These are phyloP conservation scores for Narthecium ossifragum DNA, from an alignment of 106 monocot genomes.

Conservation along the genomic window DNA sequence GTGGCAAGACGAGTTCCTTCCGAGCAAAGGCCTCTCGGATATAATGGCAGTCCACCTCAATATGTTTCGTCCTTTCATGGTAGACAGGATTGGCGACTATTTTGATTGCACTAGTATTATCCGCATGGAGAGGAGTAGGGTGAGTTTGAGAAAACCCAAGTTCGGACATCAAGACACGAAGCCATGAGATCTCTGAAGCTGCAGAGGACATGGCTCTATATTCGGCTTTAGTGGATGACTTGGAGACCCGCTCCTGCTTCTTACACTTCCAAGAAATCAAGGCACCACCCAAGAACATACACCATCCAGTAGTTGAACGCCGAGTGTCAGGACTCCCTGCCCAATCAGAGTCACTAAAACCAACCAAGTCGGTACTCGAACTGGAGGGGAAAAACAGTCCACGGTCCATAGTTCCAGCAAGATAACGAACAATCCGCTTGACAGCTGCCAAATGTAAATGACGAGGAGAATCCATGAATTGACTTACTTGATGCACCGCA, in stretches of 20 bases:
- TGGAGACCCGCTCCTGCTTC: constrained; percentile 2
- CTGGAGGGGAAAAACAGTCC: neutral
- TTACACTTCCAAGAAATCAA: neutral
- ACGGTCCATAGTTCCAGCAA: neutral
- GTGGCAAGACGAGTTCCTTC: neutral
- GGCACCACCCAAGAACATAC: neutral
- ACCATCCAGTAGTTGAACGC: neutral
- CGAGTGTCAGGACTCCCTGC: neutral
- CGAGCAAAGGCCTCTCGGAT: neutral
- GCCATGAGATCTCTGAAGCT: neutral
- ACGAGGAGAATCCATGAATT: neutral
- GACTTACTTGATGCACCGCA: neutral
- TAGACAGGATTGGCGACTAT: neutral
- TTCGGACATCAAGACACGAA: neutral
- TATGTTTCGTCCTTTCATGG: constrained; percentile 3
- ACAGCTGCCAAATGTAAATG: neutral
- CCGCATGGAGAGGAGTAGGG: neutral
- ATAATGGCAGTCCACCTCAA: constrained; percentile 14
- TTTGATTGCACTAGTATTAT: neutral
- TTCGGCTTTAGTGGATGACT: constrained; percentile 9
- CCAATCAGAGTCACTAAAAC: constrained; percentile 10
- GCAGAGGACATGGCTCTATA: neutral
- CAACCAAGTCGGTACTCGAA: too few relatives aligned
- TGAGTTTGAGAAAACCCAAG: neutral
- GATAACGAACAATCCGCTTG: neutral